A percentile compares a stretch with the other conserved stretches of the same genome.
Conservation (phyloP, 23 red algal species). For the Cyanidioschyzon merolae region DNA sequence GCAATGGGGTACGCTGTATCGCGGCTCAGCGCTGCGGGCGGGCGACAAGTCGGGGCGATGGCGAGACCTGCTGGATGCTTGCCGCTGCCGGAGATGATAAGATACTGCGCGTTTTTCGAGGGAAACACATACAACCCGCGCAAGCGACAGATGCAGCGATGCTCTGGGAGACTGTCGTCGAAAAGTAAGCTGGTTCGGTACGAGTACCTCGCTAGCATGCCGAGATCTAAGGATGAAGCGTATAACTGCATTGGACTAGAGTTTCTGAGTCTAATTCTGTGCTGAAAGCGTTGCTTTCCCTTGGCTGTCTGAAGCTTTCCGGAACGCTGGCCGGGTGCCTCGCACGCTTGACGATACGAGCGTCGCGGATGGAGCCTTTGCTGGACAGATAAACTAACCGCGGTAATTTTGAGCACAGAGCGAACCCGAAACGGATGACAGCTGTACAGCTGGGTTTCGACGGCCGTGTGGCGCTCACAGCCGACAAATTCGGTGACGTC, state of each 20-base stretch:
- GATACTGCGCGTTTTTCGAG: background rate
- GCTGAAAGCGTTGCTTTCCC: conserved; percentile 9
- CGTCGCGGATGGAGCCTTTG: background rate
- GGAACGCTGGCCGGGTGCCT: background rate
- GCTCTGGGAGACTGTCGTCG: no score
- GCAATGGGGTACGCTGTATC: background rate
- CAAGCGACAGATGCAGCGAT: no score
- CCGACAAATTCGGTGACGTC: conserved; percentile 12
- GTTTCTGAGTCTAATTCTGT: conserved; percentile 3
- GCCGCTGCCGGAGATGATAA: conserved; percentile 2
- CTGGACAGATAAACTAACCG: background rate
- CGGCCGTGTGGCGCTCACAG: background rate
- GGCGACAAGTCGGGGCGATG: background rate
- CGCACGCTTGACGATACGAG: background rate
- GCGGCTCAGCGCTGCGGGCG: background rate
- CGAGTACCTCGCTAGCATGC: background rate
- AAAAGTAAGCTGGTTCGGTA: no score
- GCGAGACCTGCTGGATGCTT: background rate
- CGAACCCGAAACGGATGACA: background rate
- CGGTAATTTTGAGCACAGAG: background rate
- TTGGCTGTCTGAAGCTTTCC: conserved; percentile 2
- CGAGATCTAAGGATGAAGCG: background rate
- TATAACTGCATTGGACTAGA: background rate
- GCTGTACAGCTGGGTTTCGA: background rate
- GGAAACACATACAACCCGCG: no score